phyloP scores from a whole-genome alignment of 2,329 filamentous ascomycete genomes.

The Monosporascus sp. region DNA sequence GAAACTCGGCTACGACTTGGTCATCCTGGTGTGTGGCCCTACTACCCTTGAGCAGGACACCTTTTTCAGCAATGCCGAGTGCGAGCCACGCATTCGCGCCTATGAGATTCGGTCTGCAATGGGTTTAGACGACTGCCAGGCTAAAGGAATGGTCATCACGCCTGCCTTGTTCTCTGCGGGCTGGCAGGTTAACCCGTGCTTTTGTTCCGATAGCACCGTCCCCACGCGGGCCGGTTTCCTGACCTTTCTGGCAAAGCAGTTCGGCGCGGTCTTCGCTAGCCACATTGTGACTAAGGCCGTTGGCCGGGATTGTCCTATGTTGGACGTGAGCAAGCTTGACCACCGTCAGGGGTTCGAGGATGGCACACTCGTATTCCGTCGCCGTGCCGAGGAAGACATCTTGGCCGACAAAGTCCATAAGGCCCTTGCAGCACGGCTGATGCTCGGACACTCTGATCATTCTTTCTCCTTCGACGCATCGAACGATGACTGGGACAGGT shows the following conservation, averaged over 20 bases:
- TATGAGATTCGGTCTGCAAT: conserved; percentile 13
- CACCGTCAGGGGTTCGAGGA: neutral
- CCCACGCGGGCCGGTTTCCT: conserved; percentile 3
- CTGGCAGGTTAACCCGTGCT: conserved; percentile 24
- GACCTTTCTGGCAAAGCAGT: conserved; percentile 22
- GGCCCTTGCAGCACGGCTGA: conserved; percentile 11
- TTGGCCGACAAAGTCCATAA: conserved; percentile 15
- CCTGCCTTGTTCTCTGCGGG: conserved; percentile 25
- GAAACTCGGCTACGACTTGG: conserved; percentile 8
- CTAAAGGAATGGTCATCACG: conserved; percentile 18
- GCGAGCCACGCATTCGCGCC: conserved; percentile 8
- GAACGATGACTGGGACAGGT: conserved; percentile 20
- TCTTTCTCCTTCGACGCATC: conserved; percentile 19
- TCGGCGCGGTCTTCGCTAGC: conserved; percentile 22
- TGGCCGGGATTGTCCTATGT: conserved; percentile 16
- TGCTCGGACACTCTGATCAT: conserved; percentile 11
- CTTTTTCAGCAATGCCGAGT: conserved; percentile 15
- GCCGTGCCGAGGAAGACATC: conserved; percentile 9
- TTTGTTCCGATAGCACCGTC: conserved; percentile 7
- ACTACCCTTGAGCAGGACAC: conserved; percentile 25
- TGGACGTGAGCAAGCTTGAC: conserved; percentile 13
- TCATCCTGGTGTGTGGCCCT: conserved; percentile 24
- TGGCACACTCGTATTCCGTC: conserved; percentile 10
- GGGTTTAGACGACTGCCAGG: conserved; percentile 2
- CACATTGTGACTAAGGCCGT: conserved; percentile 9